Evolutionary conservation across 208 protist species (phyloP).

Genomic region (Leishmania lainsoni): DNA sequence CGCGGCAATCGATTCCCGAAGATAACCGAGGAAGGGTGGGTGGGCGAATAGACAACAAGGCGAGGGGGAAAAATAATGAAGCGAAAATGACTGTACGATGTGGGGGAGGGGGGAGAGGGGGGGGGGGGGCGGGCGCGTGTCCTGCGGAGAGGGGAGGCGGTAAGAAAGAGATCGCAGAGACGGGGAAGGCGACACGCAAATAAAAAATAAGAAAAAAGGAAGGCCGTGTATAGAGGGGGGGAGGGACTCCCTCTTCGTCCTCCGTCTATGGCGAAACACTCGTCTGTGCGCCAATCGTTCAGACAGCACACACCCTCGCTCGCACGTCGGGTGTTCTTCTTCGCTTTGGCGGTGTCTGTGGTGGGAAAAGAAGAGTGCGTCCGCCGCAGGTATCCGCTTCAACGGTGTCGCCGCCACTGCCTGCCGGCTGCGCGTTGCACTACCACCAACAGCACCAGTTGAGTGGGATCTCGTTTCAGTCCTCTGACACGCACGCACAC

Average conservation of each 20-base stretch:
- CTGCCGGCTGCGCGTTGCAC: not conserved
- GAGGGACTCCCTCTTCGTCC: no score
- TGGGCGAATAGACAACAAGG: not conserved
- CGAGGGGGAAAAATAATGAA: constrained; percentile 8
- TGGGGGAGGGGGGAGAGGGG: constrained; percentile 9
- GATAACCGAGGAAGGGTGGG: not conserved
- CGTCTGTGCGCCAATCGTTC: not conserved
- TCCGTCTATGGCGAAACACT: not conserved
- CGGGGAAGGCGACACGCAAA: not conserved
- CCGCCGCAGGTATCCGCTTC: not conserved
- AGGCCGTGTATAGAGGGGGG: not conserved
- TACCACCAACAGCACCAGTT: not conserved
- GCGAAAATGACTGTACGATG: constrained; percentile 20
- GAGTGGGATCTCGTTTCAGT: not conserved
- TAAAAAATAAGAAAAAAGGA: not conserved
- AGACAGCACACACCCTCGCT: not conserved
- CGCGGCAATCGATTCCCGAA: not conserved
- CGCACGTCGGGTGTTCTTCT: not conserved
- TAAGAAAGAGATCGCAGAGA: not conserved
- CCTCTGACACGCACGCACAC: not conserved
- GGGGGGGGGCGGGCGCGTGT: constrained; percentile 2
- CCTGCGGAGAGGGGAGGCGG: not conserved
- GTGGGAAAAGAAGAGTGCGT: not conserved
- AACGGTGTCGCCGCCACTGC: not conserved
- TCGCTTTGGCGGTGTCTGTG: not conserved